phyloP scores from a whole-genome alignment of 805 yeast genomes.

The Hanseniaspora thailandica region DNA sequence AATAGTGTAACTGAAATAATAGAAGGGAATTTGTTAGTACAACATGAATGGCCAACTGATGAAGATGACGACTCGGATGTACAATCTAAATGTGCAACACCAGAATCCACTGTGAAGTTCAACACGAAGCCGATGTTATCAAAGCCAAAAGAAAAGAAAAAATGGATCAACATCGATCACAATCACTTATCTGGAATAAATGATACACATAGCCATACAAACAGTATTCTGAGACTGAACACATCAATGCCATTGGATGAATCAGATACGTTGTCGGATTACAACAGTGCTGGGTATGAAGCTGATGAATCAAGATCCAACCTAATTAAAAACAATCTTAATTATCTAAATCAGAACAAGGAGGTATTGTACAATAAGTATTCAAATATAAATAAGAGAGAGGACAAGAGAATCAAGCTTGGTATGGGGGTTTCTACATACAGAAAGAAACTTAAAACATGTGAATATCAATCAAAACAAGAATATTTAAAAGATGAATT shows the following conservation, averaged over 20 bases:
- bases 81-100: not conserved
- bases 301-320: not conserved
- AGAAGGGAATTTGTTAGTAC: constrained; percentile 5
- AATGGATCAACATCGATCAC: constrained; percentile 1
- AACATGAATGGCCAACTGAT: not conserved
- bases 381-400: constrained; percentile 5
- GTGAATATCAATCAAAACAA: not conserved
- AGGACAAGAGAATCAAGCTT: constrained; percentile 7
- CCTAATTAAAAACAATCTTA: too few species aligned
- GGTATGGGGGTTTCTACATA: not conserved
- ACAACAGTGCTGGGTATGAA: constrained; percentile 3
- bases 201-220: not conserved
- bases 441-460: not conserved
- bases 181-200: not conserved
- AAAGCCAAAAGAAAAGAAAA: not conserved
- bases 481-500: not conserved
- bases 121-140: not conserved
- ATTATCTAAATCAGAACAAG: not conserved
- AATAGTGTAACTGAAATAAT: constrained; percentile 1
- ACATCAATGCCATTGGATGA: not conserved
- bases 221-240: not conserved
- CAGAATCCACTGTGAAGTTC: not conserved
- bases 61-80: constrained; percentile 2
- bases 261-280: constrained; percentile 9
- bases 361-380: constrained; percentile 4